Percentiles rank a stretch among this genome's conserved stretches.
phyloP scores from a whole-genome alignment of 257 asterid species.

The Knoxia roxburghii region DNA sequence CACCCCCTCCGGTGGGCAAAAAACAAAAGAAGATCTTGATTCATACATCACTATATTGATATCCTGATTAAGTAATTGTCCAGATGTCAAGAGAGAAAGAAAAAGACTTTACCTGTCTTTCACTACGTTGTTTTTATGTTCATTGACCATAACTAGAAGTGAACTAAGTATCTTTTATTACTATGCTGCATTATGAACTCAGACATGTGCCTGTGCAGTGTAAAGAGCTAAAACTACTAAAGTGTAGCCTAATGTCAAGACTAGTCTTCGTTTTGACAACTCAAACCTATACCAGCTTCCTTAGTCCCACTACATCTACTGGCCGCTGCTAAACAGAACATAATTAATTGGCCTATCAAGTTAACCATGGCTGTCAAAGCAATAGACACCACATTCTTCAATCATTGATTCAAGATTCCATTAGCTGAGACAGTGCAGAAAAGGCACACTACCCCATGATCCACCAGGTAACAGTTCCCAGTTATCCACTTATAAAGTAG shows the following conservation, averaged over 20 bases:
- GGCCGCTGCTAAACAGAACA: neutral
- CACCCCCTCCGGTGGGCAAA: too few relatives aligned
- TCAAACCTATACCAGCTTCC: constrained; percentile 2
- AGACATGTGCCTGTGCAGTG: neutral
- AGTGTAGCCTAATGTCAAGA: neutral
- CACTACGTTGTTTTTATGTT: neutral
- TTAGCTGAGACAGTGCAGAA: neutral
- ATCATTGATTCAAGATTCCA: neutral
- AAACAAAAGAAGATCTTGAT: neutral
- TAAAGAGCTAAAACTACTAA: constrained; percentile 4
- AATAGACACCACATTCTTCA: neutral
- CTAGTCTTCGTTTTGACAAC: neutral
- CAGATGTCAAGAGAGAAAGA: neutral
- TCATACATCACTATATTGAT: neutral
- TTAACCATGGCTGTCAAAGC: neutral
- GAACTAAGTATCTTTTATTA: neutral
- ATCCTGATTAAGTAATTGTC: neutral
- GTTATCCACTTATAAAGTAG: neutral
- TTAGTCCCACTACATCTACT: constrained; percentile 1
- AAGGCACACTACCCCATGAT: neutral
- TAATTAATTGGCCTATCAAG: neutral
- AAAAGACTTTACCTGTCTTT: neutral
- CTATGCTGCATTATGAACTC: neutral
- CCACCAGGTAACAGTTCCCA: neutral
- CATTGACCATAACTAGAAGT: neutral